Conservation (phyloP, 805 yeast species). For the Candida gorgasii region DNA sequence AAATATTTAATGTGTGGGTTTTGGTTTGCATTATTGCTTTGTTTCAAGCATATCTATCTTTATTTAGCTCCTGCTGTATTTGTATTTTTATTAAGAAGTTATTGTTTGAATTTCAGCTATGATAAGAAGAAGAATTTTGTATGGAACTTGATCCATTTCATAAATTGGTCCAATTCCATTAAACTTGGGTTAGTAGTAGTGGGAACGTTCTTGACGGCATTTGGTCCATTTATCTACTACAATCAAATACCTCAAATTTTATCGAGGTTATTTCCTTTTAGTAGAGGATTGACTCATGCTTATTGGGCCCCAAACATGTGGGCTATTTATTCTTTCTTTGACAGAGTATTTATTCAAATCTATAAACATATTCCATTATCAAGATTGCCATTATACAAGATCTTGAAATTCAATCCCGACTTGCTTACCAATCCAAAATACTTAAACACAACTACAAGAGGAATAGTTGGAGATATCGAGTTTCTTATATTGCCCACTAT, state of each 20-base stretch:
- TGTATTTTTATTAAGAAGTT: constrained; percentile 70
- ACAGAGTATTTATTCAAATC: constrained; percentile 60
- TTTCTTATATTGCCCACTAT: constrained; percentile 81
- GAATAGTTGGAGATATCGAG: constrained; percentile 87
- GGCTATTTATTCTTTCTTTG: constrained; percentile 89
- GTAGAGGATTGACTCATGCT: constrained; percentile 94
- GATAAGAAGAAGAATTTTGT: constrained; percentile 22
- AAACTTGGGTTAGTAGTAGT: constrained; percentile 67
- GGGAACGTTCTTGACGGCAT: constrained; percentile 62
- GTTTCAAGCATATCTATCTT: constrained; percentile 92
- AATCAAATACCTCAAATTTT: constrained; percentile 65
- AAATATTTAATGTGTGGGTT: constrained; percentile 61
- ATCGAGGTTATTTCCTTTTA: constrained; percentile 82
- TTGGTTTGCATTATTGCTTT: constrained; percentile 72
- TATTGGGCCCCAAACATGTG: constrained; percentile 99
- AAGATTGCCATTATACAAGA: constrained; percentile 26
- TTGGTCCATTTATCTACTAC: constrained; percentile 72
- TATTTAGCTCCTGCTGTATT: constrained; percentile 95
- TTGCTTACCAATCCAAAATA: constrained; percentile 33
- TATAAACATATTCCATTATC: constrained; percentile 36
- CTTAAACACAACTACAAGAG: constrained; percentile 59
- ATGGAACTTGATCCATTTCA: constrained; percentile 34
- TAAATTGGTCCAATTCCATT: constrained; percentile 57
- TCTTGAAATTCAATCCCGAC: constrained; percentile 48
- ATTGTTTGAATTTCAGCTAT: constrained; percentile 54